phyloP scores from a whole-genome alignment of 78 protist genomes.

The Diacronema lutheri region DNA sequence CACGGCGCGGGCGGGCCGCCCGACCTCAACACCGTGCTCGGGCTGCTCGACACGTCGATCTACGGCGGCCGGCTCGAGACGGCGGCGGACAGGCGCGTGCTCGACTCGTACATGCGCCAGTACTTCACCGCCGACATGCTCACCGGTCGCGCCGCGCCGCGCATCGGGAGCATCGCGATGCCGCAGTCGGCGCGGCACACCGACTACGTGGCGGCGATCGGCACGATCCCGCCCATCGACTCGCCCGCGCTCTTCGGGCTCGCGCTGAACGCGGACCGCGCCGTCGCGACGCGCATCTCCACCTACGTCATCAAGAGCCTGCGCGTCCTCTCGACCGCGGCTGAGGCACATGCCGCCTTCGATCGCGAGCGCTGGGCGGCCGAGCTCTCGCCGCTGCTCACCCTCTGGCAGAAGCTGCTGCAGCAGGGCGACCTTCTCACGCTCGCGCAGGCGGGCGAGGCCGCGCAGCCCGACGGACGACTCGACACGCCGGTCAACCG shows the following conservation, averaged over 20 bases:
- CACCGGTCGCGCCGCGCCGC: background rate
- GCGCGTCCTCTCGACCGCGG: background rate
- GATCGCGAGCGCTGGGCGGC: slow-evolving; percentile 27
- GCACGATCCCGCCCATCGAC: slow-evolving; percentile 56
- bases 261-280: slow-evolving; percentile 71
- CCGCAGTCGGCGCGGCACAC: background rate
- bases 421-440: background rate
- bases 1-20: background rate
- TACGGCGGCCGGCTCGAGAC: slow-evolving; percentile 80
- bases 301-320: background rate
- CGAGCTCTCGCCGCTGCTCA: slow-evolving; percentile 21
- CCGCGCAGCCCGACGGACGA: background rate
- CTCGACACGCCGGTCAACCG: background rate
- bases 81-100: slow-evolving; percentile 54
- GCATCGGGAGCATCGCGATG: background rate
- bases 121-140: slow-evolving; percentile 34
- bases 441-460: background rate
- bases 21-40: slow-evolving; percentile 56
- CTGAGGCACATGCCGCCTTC: background rate
- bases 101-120: slow-evolving; percentile 55
- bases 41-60: slow-evolving; percentile 59
- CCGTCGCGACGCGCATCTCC: slow-evolving; percentile 14
- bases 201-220: slow-evolving; percentile 16
- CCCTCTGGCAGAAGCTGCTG: slow-evolving; percentile 22
- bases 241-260: slow-evolving; percentile 63